A percentile compares a stretch with the other conserved stretches of the same genome.
Evolutionary conservation across 192 early-diverging fungal species (phyloP).

Genomic region (Paraglomus brasilianum): DNA sequence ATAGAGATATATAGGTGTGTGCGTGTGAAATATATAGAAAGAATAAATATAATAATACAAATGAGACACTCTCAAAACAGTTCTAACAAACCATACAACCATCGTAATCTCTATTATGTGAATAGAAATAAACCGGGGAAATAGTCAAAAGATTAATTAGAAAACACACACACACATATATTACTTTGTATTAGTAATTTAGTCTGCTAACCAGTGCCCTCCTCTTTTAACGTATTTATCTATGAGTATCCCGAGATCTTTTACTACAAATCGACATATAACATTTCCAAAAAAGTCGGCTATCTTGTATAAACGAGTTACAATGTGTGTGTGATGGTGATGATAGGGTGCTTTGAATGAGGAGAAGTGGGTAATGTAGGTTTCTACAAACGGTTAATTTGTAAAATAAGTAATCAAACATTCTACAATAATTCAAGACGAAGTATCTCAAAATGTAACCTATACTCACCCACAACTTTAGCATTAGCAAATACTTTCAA

Average conservation of each 20-base stretch:
- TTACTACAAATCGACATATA: constrained; percentile 46
- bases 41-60: too few relatives aligned
- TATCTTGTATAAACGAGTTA: constrained; percentile 37
- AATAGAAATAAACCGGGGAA: too few relatives aligned
- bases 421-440: background rate
- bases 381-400: constrained; percentile 31
- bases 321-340: constrained; percentile 41
- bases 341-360: constrained; percentile 35
- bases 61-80: too few relatives aligned
- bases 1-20: too few relatives aligned
- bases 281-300: constrained; percentile 43
- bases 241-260: constrained; percentile 43
- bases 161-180: background rate
- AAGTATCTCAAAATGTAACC: background rate
- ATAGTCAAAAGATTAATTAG: too few relatives aligned
- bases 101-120: too few relatives aligned
- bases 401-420: constrained; percentile 9
- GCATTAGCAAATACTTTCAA: constrained; percentile 29
- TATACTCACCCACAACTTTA: constrained; percentile 18
- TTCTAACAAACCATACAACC: too few relatives aligned
- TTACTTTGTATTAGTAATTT: constrained; percentile 1
- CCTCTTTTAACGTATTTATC: constrained; percentile 47
- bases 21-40: too few relatives aligned
- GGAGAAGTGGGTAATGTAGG: constrained; percentile 35
- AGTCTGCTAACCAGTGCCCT: constrained; percentile 43